These are phyloP conservation scores for Blastobotrys chiropterorum DNA, from an alignment of 805 yeast species.

Conservation along the genomic window DNA sequence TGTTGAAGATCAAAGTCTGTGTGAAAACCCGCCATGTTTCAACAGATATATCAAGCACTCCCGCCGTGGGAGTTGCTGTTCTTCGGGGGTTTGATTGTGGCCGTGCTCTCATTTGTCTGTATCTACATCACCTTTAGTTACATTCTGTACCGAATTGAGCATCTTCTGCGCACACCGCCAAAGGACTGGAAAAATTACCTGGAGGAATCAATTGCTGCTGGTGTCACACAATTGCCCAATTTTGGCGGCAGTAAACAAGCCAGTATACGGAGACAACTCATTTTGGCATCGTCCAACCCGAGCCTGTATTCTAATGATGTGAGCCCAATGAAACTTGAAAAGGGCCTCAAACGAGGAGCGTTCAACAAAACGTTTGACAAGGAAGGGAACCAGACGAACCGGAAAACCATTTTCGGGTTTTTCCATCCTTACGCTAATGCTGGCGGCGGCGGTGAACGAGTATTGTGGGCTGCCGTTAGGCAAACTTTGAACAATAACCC, in stretches of 20 bases:
- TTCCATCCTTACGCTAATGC: constrained; percentile 95
- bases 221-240: constrained; percentile 10
- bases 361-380: constrained; percentile 8
- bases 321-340: constrained; percentile 1
- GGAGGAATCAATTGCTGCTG: constrained; percentile 8
- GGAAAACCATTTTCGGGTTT: constrained; percentile 62
- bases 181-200: constrained; percentile 18
- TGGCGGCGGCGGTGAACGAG: constrained; percentile 98
- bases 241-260: constrained; percentile 24
- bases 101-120: neutral
- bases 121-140: constrained; percentile 1
- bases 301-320: constrained; percentile 21
- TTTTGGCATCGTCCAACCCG: constrained; percentile 30
- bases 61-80: neutral
- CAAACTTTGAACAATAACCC: constrained; percentile 50
- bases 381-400: constrained; percentile 17
- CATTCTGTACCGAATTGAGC: neutral
- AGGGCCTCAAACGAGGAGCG: neutral
- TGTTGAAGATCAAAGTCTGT: neutral
- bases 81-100: neutral
- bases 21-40: neutral
- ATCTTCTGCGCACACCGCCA: constrained; percentile 20
- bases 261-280: constrained; percentile 35
- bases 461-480: constrained; percentile 87
- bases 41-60: neutral